Conservation (phyloP, 73 alveolate species). For the Paramecium biaurelia region DNA sequence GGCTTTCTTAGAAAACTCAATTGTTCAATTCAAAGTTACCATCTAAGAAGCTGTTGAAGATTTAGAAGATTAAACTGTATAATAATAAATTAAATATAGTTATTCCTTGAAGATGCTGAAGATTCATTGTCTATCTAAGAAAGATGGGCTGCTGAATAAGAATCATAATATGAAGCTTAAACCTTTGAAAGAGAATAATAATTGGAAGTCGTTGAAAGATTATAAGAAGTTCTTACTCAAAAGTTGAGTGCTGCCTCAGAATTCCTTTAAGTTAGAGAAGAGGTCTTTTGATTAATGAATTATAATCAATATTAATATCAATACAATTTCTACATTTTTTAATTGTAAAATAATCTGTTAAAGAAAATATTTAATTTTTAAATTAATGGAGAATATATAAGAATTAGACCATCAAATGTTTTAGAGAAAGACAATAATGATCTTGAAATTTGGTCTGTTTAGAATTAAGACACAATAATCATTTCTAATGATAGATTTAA, state of each 20-base stretch:
- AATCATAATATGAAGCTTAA: conserved; percentile 20
- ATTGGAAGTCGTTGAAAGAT: conserved; percentile 41
- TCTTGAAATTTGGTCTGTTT: conserved; percentile 46
- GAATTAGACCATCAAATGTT: conserved; percentile 42
- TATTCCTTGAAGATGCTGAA: conserved; percentile 65
- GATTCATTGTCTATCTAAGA: conserved; percentile 45
- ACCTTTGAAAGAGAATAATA: conserved; percentile 48
- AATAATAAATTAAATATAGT: background rate
- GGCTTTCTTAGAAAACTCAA: conserved; percentile 44
- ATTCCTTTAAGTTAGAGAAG: conserved; percentile 38
- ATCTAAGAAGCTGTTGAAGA: conserved; percentile 57
- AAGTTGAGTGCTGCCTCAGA: conserved; percentile 24
- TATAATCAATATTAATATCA: background rate
- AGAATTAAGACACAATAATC: background rate
- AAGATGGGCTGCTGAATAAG: conserved; percentile 54
- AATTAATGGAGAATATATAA: conserved; percentile 36
- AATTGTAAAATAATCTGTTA: background rate
- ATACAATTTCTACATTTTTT: background rate
- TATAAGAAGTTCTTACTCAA: conserved; percentile 18
- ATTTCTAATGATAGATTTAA: conserved; percentile 43
- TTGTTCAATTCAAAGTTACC: conserved; percentile 42
- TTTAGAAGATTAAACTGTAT: conserved; percentile 54
- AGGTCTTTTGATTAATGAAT: conserved; percentile 26
- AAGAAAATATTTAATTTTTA: background rate
- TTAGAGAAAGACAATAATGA: conserved; percentile 32